Conservation (phyloP, 2,329 filamentous ascomycete species). For the Colletotrichum noveboracense region DNA sequence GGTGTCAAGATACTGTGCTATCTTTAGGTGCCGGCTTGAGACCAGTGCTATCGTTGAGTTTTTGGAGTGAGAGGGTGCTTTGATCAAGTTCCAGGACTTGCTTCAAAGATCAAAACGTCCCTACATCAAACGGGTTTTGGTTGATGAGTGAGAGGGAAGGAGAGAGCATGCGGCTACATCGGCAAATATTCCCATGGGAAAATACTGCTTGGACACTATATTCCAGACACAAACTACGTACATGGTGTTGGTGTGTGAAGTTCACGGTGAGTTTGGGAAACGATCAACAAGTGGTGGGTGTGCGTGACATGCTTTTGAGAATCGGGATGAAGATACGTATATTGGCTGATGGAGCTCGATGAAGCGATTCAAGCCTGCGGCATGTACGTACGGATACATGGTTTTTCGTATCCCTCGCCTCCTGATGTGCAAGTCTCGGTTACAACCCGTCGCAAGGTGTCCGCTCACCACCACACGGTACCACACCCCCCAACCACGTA, state of each 20-base stretch:
- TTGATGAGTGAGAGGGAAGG: neutral
- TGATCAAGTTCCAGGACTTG: neutral
- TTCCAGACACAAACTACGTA: neutral
- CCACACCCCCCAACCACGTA: neutral
- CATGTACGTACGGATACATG: neutral
- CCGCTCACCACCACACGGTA: neutral
- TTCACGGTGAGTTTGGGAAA: neutral
- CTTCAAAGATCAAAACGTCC: neutral
- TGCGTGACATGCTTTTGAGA: neutral
- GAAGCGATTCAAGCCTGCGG: neutral
- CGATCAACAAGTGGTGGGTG: neutral
- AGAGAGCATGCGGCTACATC: neutral
- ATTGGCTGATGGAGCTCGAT: neutral
- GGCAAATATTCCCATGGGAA: neutral
- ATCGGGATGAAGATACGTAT: neutral
- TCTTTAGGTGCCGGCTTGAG: neutral
- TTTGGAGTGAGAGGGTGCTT: neutral
- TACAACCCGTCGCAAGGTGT: neutral
- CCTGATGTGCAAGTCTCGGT: neutral
- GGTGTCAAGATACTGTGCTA: neutral
- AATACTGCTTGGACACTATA: neutral
- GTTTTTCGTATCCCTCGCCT: neutral
- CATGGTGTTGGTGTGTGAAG: neutral
- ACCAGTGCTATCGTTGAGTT: neutral
- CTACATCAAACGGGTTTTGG: neutral